Conservation (phyloP, 441 rosid genomes). For the Flueggea neowawraea region DNA sequence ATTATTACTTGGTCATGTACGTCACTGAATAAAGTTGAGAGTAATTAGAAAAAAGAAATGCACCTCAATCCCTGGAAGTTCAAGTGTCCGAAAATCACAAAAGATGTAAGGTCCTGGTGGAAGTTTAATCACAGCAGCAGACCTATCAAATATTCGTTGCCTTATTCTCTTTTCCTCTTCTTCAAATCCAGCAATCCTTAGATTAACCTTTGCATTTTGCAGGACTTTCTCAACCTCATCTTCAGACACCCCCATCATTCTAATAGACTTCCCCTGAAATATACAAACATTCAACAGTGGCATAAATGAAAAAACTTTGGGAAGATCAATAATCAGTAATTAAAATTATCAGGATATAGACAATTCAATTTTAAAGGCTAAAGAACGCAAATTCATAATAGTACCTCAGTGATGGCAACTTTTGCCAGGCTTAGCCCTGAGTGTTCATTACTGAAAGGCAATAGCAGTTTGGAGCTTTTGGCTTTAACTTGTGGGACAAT, state of each 20-base stretch:
- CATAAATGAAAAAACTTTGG: background rate
- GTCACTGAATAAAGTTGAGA: background rate
- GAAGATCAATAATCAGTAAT: too few species aligned
- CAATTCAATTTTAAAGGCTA: too few species aligned
- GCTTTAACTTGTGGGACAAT: conserved; percentile 54
- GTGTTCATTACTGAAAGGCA: conserved; percentile 68
- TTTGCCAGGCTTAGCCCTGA: conserved; percentile 52
- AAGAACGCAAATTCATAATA: conserved; percentile 1
- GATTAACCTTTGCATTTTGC: conserved; percentile 46
- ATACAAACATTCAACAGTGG: conserved; percentile 9
- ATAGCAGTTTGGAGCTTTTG: conserved; percentile 67
- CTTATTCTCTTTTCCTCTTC: conserved; percentile 86
- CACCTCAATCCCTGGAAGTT: conserved; percentile 82
- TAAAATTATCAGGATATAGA: too few species aligned
- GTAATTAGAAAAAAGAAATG: background rate
- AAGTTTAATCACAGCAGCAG: conserved; percentile 41
- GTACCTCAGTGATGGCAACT: conserved; percentile 58
- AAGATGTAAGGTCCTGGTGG: conserved; percentile 79
- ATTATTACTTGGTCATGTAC: background rate
- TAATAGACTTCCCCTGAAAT: conserved; percentile 58
- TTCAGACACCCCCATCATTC: conserved; percentile 92
- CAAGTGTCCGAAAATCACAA: conserved; percentile 76
- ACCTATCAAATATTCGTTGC: conserved; percentile 32
- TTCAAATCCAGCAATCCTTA: conserved; percentile 85
- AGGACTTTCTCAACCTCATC: conserved; percentile 60